Conservation (phyloP, 2,329 filamentous ascomycete species). For the Delphinella strobiligena region DNA sequence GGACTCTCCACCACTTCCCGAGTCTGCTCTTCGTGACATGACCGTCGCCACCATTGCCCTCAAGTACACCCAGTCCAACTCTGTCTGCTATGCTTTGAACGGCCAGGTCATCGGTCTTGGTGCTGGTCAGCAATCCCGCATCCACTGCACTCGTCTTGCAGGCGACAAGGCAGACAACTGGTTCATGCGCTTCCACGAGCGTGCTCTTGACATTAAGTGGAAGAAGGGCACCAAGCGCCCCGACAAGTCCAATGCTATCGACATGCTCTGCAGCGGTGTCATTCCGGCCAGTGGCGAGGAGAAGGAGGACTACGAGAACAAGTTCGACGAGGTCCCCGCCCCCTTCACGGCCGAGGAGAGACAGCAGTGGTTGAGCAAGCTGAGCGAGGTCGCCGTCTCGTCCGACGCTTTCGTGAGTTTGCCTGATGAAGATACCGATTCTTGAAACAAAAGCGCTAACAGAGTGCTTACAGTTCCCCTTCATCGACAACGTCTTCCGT, state of each 20-base stretch:
- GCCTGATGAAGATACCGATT: no score
- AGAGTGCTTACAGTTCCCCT: no score
- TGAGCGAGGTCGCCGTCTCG: conserved; percentile 72
- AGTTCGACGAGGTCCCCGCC: conserved; percentile 80
- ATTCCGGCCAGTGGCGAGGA: conserved; percentile 75
- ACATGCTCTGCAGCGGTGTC: conserved; percentile 83
- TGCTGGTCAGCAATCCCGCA: conserved; percentile 92
- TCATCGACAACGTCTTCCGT: conserved; percentile 95
- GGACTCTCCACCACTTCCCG: conserved; percentile 56
- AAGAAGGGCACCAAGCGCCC: conserved; percentile 94
- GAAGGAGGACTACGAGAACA: conserved; percentile 71
- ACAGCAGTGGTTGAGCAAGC: conserved; percentile 70
- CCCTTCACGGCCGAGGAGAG: conserved; percentile 78
- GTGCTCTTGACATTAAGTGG: conserved; percentile 81
- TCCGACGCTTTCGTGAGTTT: conserved; percentile 93
- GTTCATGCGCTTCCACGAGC: conserved; percentile 97
- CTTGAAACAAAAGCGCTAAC: no score
- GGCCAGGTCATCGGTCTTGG: conserved; percentile 91
- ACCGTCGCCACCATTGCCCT: conserved; percentile 92
- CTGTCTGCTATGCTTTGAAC: conserved; percentile 90
- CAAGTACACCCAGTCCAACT: conserved; percentile 99
- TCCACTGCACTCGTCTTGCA: conserved; percentile 94
- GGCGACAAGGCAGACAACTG: conserved; percentile 99
- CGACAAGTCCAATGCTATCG: conserved; percentile 97
- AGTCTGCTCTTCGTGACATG: conserved; percentile 74